These are phyloP conservation scores for Lentinula sp. DNA, from an alignment of 768 basidiomycete genomes.

Conservation along the genomic window DNA sequence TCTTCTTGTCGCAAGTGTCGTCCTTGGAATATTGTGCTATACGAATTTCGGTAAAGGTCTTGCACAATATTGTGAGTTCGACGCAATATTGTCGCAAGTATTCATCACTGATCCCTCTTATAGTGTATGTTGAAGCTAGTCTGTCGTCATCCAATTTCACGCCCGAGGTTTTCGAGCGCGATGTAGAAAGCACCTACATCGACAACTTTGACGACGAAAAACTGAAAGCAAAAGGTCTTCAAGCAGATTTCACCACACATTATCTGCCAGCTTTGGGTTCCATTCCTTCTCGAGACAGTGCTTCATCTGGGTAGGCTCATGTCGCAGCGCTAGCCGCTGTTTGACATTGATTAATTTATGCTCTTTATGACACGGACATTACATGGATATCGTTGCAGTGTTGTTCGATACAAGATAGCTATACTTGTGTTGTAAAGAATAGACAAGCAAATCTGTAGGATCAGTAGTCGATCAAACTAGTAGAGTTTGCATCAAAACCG, in stretches of 20 bases:
- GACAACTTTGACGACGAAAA: background rate
- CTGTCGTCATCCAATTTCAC: constrained; percentile 18
- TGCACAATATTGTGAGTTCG: constrained; percentile 44
- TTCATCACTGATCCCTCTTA: background rate
- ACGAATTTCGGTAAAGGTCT: constrained; percentile 51
- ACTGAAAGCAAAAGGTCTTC: background rate
- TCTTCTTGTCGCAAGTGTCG: constrained; percentile 23
- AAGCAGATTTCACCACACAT: constrained; percentile 7
- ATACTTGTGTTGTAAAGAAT: background rate
- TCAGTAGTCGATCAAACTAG: too few species aligned
- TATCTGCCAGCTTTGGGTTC: constrained; percentile 17
- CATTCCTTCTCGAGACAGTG: background rate
- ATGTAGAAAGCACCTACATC: constrained; percentile 9
- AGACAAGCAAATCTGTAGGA: background rate
- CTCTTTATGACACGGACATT: background rate
- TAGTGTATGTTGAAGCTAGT: constrained; percentile 14
- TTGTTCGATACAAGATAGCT: background rate
- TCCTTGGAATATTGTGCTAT: constrained; percentile 43
- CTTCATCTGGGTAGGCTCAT: background rate
- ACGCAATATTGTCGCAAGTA: background rate
- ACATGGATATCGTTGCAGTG: background rate
- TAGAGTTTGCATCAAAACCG: background rate
- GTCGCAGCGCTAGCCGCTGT: background rate
- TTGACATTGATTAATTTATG: background rate
- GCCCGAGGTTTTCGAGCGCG: constrained; percentile 15